Conservation (phyloP, 306 rosid genomes). For the Lagenaria siceraria region DNA sequence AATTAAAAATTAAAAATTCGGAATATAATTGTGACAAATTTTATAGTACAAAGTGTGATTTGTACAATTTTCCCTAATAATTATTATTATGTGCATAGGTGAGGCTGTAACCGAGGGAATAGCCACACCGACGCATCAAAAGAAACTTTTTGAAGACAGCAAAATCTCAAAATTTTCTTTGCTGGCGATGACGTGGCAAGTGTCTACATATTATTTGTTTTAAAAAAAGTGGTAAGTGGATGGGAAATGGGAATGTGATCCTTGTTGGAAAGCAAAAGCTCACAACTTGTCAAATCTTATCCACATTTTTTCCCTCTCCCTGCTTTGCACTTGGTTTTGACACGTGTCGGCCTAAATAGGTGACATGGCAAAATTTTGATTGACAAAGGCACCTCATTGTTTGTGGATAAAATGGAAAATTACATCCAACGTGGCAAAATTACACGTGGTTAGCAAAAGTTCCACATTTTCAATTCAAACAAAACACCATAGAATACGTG, state of each 20-base stretch:
- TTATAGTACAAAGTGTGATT: too few species aligned
- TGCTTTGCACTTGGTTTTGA: not conserved
- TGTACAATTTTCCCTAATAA: too few species aligned
- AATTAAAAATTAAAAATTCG: too few species aligned
- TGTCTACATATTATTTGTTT: not conserved
- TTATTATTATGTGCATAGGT: too few species aligned
- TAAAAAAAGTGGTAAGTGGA: not conserved
- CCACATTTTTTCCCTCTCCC: not conserved
- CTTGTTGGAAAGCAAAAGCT: constrained; percentile 5
- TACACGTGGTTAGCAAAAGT: not conserved
- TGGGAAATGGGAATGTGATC: constrained; percentile 1
- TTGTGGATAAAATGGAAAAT: not conserved
- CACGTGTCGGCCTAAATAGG: not conserved
- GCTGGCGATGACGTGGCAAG: not conserved
- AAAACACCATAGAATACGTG: not conserved
- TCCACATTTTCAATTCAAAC: not conserved
- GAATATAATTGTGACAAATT: too few species aligned
- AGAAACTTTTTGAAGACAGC: not conserved
- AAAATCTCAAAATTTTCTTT: not conserved
- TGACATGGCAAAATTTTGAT: not conserved
- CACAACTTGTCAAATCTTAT: not conserved
- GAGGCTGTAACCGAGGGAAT: too few species aligned
- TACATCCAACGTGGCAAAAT: not conserved
- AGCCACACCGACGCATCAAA: not conserved
- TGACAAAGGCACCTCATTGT: not conserved